Evolutionary conservation across 805 yeast genomes (phyloP).

Genomic region (Yarrowia sp.): DNA sequence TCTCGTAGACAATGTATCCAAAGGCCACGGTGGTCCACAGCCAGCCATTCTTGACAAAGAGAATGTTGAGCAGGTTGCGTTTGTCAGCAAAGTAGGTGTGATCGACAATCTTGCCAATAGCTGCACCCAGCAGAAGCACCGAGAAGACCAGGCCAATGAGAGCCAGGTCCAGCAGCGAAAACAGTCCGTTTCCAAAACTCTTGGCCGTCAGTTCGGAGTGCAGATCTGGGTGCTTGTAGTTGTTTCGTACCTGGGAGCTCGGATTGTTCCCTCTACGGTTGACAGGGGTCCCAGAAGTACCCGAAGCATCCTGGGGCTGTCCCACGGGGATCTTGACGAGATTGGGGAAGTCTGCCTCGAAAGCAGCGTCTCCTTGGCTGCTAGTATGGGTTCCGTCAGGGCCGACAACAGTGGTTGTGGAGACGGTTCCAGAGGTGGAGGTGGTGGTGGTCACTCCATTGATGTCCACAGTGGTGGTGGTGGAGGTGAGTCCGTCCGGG

Average conservation of each 20-base stretch:
- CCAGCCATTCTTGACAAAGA: conserved; percentile 91
- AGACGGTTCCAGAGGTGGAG: conserved; percentile 15
- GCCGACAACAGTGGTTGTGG: conserved; percentile 15
- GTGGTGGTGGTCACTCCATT: conserved; percentile 15
- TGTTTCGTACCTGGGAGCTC: neutral
- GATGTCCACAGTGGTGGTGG: conserved; percentile 9
- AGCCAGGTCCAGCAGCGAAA: conserved; percentile 18
- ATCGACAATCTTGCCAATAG: conserved; percentile 23
- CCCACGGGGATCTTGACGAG: conserved; percentile 18
- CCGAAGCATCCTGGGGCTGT: neutral
- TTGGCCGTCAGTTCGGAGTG: conserved; percentile 34
- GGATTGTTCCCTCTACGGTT: conserved; percentile 13
- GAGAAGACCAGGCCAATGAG: conserved; percentile 6
- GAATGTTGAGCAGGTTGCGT: conserved; percentile 63
- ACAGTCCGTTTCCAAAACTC: conserved; percentile 33
- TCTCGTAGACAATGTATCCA: conserved; percentile 1
- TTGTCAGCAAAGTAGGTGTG: conserved; percentile 46
- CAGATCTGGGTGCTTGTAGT: conserved; percentile 30
- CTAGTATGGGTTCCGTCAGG: conserved; percentile 6
- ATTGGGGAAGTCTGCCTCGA: neutral
- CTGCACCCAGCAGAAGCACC: conserved; percentile 1
- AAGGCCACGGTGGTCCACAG: conserved; percentile 68
- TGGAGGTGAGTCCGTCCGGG: conserved; percentile 6
- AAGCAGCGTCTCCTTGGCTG: neutral
- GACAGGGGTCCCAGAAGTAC: conserved; percentile 3